Evolutionary conservation across 208 protist genomes (phyloP).

Genomic region (Endotrypanum monterogeii): DNA sequence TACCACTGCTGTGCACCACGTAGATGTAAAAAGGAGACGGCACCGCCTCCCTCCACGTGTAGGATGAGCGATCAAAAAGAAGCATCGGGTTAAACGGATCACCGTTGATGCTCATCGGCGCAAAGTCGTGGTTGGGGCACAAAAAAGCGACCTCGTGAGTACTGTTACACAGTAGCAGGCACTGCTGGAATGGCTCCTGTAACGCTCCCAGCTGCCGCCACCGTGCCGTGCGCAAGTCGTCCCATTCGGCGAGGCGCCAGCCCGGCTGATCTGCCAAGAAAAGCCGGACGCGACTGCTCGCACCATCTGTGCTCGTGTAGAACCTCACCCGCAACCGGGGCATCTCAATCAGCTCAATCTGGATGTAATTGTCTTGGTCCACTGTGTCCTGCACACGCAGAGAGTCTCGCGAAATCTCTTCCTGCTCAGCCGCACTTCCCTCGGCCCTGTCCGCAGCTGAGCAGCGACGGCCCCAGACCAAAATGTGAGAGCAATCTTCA

Average conservation of each 20-base stretch:
- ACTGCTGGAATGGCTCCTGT: slow-evolving; percentile 62
- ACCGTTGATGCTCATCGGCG: slow-evolving; percentile 39
- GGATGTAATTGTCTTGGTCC: slow-evolving; percentile 8
- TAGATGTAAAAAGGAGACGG: slow-evolving; percentile 91
- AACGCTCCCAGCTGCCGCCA: slow-evolving; percentile 35
- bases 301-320: slow-evolving; percentile 51
- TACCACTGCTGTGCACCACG: slow-evolving; percentile 82
- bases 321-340: slow-evolving; percentile 90
- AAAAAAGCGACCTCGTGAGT: slow-evolving; percentile 62
- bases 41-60: slow-evolving; percentile 75
- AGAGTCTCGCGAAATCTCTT: neutral
- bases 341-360: slow-evolving; percentile 85
- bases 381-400: slow-evolving; percentile 13
- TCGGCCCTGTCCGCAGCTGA: neutral
- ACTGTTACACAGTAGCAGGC: slow-evolving; percentile 61
- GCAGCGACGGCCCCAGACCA: slow-evolving; percentile 69
- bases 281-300: slow-evolving; percentile 48
- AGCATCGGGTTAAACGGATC: slow-evolving; percentile 66
- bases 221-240: slow-evolving; percentile 29
- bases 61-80: slow-evolving; percentile 71
- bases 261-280: slow-evolving; percentile 79
- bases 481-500: slow-evolving; percentile 89
- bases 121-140: slow-evolving; percentile 80
- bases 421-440: neutral
- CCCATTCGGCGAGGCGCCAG: slow-evolving; percentile 65